Conservation (phyloP, 148 eudicot genomes). For the Arctostaphylos glauca region DNA sequence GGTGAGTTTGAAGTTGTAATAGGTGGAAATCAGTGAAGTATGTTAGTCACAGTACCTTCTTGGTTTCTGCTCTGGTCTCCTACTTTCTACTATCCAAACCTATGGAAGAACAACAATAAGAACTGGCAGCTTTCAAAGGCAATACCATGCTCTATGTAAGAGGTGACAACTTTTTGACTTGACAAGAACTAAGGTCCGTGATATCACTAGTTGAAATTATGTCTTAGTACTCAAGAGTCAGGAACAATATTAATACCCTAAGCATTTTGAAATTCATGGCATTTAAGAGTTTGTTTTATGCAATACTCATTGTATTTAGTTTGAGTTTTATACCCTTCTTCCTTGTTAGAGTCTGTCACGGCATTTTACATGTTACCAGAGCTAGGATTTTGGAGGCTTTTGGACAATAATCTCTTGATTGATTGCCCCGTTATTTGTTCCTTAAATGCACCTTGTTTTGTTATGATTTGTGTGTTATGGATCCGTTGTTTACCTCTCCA, state of each 20-base stretch:
- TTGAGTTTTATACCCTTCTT: neutral
- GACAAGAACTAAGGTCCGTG: conserved; percentile 3
- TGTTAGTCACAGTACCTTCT: neutral
- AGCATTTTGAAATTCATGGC: neutral
- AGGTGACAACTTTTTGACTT: neutral
- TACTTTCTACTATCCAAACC: neutral
- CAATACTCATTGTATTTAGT: neutral
- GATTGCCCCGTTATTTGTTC: too few species aligned
- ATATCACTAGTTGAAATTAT: conserved; percentile 1
- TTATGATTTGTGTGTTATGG: too few species aligned
- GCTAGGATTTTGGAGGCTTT: too few species aligned
- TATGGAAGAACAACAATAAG: too few species aligned
- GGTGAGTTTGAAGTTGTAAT: neutral
- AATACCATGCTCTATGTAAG: neutral
- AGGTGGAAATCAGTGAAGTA: conserved; percentile 4
- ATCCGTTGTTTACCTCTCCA: too few species aligned
- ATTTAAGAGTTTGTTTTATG: conserved; percentile 3
- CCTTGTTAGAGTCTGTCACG: too few species aligned
- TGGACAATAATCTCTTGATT: too few species aligned
- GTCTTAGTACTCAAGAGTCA: neutral
- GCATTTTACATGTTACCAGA: too few species aligned
- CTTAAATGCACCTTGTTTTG: too few species aligned
- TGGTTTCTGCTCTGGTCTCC: neutral
- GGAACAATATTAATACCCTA: neutral
- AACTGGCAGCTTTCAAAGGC: too few species aligned